A percentile compares a stretch with the other conserved stretches of the same genome.
Conservation (phyloP, 768 basidiomycete species). For the Chlorophyllum brunneum region DNA sequence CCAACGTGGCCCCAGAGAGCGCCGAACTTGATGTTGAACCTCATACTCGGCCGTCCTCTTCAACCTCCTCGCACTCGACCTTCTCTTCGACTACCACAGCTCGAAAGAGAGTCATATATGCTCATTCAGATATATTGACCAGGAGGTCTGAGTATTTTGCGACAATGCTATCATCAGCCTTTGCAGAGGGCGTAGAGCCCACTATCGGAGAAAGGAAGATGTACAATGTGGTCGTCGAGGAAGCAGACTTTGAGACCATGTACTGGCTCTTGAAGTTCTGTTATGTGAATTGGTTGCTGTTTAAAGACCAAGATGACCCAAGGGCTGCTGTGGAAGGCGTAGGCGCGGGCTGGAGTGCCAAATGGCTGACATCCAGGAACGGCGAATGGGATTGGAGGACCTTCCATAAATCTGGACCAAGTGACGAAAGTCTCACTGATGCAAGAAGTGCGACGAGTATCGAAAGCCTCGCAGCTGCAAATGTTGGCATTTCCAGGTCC, state of each 20-base stretch:
- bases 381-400: conserved; percentile 73
- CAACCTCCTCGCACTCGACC: conserved; percentile 37
- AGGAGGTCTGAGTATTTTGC: conserved; percentile 77
- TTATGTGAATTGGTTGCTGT: conserved; percentile 72
- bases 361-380: conserved; percentile 45
- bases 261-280: conserved; percentile 79
- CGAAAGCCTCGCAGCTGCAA: conserved; percentile 35
- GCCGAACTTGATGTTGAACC: conserved; percentile 5
- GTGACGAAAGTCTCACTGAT: conserved; percentile 34
- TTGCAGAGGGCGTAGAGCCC: conserved; percentile 49
- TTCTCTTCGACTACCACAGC: conserved; percentile 46
- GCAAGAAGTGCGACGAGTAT: conserved; percentile 48
- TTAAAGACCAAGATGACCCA: conserved; percentile 68
- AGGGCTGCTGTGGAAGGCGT: conserved; percentile 62
- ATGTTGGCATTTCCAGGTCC: conserved; percentile 25
- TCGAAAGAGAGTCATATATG: conserved; percentile 72
- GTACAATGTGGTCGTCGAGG: conserved; percentile 68
- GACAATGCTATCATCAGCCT: conserved; percentile 69
- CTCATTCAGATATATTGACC: conserved; percentile 73
- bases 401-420: conserved; percentile 35
- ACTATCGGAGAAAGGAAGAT: conserved; percentile 49
- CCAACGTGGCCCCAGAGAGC: conserved; percentile 5
- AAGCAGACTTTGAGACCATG: conserved; percentile 73
- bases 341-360: conserved; percentile 63
- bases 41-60: conserved; percentile 33